phyloP scores from a whole-genome alignment of 1,284 basidiomycete genomes.

The Cutaneotrichosporon cavernicola region DNA sequence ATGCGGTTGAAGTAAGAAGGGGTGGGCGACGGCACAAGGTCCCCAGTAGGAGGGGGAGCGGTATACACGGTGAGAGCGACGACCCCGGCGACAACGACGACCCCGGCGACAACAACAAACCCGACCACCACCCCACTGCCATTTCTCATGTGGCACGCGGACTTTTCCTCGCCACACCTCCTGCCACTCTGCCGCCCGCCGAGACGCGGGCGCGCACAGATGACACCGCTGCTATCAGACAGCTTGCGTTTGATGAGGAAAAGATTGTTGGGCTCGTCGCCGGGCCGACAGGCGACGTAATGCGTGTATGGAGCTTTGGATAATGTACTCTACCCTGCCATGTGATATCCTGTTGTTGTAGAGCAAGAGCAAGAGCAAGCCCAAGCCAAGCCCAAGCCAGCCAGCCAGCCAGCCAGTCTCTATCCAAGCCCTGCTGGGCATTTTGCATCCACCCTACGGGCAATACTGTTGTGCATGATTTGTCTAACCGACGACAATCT shows the following conservation, averaged over 20 bases:
- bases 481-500: conserved; percentile 82
- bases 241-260: conserved; percentile 52
- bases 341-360: too few relatives aligned
- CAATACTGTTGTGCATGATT: conserved; percentile 5
- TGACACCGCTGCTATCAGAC: conserved; percentile 30
- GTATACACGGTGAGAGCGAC: background rate
- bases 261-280: conserved; percentile 48
- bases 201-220: background rate
- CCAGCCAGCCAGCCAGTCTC: background rate
- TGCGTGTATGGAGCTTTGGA: conserved; percentile 48
- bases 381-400: too few relatives aligned
- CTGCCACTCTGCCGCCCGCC: conserved; percentile 19
- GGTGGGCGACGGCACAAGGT: conserved; percentile 25
- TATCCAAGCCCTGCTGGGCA: conserved; percentile 14
- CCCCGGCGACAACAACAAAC: conserved; percentile 5
- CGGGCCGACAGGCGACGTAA: conserved; percentile 27
- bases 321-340: background rate
- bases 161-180: conserved; percentile 42
- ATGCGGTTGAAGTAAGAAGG: conserved; percentile 43
- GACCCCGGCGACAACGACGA: background rate
- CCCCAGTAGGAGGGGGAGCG: background rate
- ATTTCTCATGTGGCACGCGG: conserved; percentile 46
- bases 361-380: too few relatives aligned
- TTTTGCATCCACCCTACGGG: conserved; percentile 8
- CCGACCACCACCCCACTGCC: conserved; percentile 42